Conservation (phyloP, 2,329 filamentous ascomycete species). For the Massarina eburnea region DNA sequence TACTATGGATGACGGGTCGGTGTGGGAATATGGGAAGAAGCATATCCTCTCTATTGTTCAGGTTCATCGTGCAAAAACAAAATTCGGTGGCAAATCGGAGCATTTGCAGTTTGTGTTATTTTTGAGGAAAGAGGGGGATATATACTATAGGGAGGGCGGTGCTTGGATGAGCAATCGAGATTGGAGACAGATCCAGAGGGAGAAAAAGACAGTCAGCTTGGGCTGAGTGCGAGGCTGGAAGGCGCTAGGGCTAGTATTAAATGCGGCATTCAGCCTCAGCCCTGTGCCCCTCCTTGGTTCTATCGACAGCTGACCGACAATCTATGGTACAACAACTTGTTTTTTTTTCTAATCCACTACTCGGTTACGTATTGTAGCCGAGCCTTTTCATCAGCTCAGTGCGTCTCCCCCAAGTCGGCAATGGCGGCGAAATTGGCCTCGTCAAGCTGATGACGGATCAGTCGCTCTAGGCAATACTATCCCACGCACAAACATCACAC, state of each 20-base stretch:
- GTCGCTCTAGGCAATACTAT: constrained; percentile 5
- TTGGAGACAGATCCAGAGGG: background rate
- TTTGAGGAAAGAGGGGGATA: background rate
- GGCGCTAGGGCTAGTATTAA: background rate
- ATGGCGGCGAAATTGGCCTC: background rate
- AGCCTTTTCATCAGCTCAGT: background rate
- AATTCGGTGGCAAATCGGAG: background rate
- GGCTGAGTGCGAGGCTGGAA: background rate
- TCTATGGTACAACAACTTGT: too few relatives aligned
- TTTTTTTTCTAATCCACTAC: too few relatives aligned
- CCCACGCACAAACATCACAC: constrained; percentile 1
- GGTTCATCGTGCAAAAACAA: background rate
- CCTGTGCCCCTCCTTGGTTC: too few relatives aligned
- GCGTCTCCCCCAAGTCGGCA: background rate
- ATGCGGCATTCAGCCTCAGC: too few relatives aligned
- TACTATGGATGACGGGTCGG: constrained; percentile 1
- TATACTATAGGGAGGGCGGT: background rate
- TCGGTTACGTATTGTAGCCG: too few relatives aligned
- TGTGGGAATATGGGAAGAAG: background rate
- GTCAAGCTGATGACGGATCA: background rate
- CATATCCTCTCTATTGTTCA: background rate
- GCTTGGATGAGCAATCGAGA: background rate
- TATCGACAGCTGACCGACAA: too few relatives aligned
- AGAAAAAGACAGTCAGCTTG: background rate
- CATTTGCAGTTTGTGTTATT: background rate